Percentiles rank a stretch among this genome's conserved stretches.
Evolutionary conservation across 495 filamentous ascomycete genomes (phyloP).

Genomic region (Penicillium desertorum): DNA sequence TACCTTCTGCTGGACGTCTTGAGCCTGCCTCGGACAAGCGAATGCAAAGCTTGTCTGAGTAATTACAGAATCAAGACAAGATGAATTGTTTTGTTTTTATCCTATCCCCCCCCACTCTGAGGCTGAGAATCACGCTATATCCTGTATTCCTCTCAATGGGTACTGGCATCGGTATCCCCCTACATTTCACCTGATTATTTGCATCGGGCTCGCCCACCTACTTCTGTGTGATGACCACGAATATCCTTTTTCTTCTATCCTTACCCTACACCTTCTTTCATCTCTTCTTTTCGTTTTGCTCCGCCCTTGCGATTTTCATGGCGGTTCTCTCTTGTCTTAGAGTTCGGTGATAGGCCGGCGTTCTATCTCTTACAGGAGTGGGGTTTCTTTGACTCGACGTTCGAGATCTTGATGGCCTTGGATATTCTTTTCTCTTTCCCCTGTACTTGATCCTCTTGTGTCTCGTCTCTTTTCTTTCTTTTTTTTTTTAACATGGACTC

Average conservation of each 20-base stretch:
- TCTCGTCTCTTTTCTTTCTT: not conserved
- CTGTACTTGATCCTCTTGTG: constrained; percentile 5
- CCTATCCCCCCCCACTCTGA: not conserved
- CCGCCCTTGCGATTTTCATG: constrained; percentile 4
- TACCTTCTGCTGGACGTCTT: constrained; percentile 2
- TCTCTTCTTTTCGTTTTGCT: constrained; percentile 9
- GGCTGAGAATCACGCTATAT: constrained; percentile 7
- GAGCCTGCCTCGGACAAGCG: not conserved
- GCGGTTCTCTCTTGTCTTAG: constrained; percentile 18
- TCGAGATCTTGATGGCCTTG: not conserved
- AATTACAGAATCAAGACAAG: not conserved
- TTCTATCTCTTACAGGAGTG: constrained; percentile 17
- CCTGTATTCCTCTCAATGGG: not conserved
- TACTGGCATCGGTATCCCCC: constrained; percentile 8
- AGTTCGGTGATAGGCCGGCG: constrained; percentile 23
- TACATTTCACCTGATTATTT: constrained; percentile 11
- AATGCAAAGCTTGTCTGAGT: not conserved
- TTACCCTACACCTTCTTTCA: constrained; percentile 5
- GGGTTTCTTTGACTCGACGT: not conserved
- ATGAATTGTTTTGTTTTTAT: not conserved
- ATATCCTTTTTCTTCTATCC: constrained; percentile 19
- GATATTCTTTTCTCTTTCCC: not conserved
- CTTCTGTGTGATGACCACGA: constrained; percentile 25
- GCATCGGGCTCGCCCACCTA: constrained; percentile 18
- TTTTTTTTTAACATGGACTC: not conserved